phyloP scores from a whole-genome alignment of 2,329 filamentous ascomycete species.

The Microsporum canis region DNA sequence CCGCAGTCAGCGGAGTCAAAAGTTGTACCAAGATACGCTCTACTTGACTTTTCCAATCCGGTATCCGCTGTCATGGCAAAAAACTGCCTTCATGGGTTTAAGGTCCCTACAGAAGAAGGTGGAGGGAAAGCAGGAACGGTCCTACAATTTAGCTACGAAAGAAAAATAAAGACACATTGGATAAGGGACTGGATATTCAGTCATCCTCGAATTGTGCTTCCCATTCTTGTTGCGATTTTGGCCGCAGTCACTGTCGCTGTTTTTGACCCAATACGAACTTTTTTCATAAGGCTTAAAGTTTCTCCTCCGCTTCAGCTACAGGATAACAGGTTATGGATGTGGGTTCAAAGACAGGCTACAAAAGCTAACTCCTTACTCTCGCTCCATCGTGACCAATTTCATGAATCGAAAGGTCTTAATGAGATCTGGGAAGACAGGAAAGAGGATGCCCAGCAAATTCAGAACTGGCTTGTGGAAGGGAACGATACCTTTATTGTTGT shows the following conservation, averaged over 20 bases:
- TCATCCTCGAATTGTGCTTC: slow-evolving; percentile 82
- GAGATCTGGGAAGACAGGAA: slow-evolving; percentile 83
- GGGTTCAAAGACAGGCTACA: slow-evolving; percentile 59
- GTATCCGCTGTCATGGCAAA: slow-evolving; percentile 76
- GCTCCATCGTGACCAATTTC: slow-evolving; percentile 34
- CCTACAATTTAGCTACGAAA: slow-evolving; percentile 73
- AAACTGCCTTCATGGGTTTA: slow-evolving; percentile 82
- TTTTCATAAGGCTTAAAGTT: slow-evolving; percentile 82
- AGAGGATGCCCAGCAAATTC: slow-evolving; percentile 67
- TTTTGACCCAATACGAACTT: slow-evolving; percentile 88
- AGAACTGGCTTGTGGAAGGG: slow-evolving; percentile 76
- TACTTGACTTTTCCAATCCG: slow-evolving; percentile 61
- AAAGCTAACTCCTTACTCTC: slow-evolving; percentile 35
- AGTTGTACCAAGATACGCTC: slow-evolving; percentile 65
- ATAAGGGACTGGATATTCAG: slow-evolving; percentile 77
- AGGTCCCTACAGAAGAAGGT: slow-evolving; percentile 55
- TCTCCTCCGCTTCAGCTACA: slow-evolving; percentile 63
- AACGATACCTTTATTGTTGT: slow-evolving; percentile 88
- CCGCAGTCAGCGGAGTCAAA: slow-evolving; percentile 80
- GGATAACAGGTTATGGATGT: slow-evolving; percentile 62
- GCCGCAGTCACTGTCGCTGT: slow-evolving; percentile 75
- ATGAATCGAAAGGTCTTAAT: slow-evolving; percentile 57
- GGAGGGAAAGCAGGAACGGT: slow-evolving; percentile 66
- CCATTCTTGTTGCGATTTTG: slow-evolving; percentile 65
- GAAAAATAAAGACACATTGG: slow-evolving; percentile 62